These are phyloP conservation scores for Kwoniella botswanensis DNA, from an alignment of 768 basidiomycete genomes.

Conservation along the genomic window DNA sequence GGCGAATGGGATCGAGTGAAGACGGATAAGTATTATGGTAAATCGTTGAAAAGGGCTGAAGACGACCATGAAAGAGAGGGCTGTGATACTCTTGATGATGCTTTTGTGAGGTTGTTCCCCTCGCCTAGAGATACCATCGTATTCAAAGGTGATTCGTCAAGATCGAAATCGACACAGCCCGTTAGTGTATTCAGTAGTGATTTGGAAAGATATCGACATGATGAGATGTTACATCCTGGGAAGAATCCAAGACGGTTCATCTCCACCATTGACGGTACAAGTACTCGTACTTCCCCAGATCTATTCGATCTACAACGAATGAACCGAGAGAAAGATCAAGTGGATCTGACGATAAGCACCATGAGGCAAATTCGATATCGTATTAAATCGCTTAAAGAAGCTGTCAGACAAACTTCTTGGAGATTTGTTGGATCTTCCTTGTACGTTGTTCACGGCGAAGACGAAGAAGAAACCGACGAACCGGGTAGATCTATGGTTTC, in stretches of 20 bases:
- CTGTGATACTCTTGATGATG: slow-evolving; percentile 8
- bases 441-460: slow-evolving; percentile 7
- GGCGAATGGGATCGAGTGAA: not conserved
- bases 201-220: not conserved
- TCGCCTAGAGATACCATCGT: slow-evolving; percentile 5
- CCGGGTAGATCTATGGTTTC: too few relatives aligned
- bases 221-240: not conserved
- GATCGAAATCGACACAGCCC: too few relatives aligned
- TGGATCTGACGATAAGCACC: not conserved
- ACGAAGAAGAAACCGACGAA: not conserved
- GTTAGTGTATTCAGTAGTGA: not conserved
- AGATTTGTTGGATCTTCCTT: slow-evolving; percentile 7
- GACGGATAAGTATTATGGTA: slow-evolving; percentile 13
- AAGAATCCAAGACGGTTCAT: not conserved
- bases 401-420: not conserved
- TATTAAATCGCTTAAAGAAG: not conserved
- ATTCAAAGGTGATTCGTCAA: not conserved
- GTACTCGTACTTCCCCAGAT: not conserved
- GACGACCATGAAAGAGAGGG: not conserved
- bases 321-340: not conserved
- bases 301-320: not conserved
- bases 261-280: not conserved
- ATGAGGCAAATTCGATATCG: not conserved
- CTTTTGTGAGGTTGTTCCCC: slow-evolving; percentile 11
- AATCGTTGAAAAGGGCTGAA: not conserved